Base-by-base conservation (phyloP, 2,329 filamentous ascomycete genomes). In the Emmonsiellopsis sp. region DNA sequence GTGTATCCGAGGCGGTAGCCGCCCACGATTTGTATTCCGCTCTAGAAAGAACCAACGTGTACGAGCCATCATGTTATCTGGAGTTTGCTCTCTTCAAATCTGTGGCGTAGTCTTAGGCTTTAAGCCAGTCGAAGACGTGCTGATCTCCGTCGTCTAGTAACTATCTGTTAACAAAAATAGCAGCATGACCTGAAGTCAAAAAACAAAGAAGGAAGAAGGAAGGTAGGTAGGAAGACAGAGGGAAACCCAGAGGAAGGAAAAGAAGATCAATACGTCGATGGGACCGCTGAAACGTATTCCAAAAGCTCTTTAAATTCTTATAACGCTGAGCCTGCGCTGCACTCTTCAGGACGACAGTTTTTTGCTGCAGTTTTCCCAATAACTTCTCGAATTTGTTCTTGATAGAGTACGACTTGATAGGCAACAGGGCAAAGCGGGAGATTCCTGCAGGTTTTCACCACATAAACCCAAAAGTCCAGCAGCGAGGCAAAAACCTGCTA, bases 1-100 rank as follows among this genome's bases (percentile, higher is more conserved):
- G 44, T 7, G 32, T 41, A 15, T 50, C 43, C 1, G 43, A 41
- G 6, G 43, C 26, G 15, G 44, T 11, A 45, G 9, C 43, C 11
- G 51, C 50, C 51, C 51, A 53, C 20, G 32, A 44, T 45, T 50
- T 53, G n/a, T 50, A 53, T 49, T 53, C 51, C 11, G 16, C 15
- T 38, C 45, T 53, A 5, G 16, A 30, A 20, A 50, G 16, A 10
- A 53, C 42, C 51, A 44, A 53, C 16, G 11, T 30, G 26, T 44
- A 53, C 8, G 51, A 50, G 13, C 26, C 51, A 31, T 35, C 45
- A 35, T 53, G 45, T 41, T 35, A 44, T 31, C 42, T 53, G 9
- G 43, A 34, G 44, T 43, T 48, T 34, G 44, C 51, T 30, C 50
- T 53, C 51, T 53, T 53, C 13, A 48, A 30, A 53, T 53, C 51